Evolutionary conservation across 2,329 filamentous ascomycete species (phyloP).

Genomic region (Phaeosphaeriaceae sp.): DNA sequence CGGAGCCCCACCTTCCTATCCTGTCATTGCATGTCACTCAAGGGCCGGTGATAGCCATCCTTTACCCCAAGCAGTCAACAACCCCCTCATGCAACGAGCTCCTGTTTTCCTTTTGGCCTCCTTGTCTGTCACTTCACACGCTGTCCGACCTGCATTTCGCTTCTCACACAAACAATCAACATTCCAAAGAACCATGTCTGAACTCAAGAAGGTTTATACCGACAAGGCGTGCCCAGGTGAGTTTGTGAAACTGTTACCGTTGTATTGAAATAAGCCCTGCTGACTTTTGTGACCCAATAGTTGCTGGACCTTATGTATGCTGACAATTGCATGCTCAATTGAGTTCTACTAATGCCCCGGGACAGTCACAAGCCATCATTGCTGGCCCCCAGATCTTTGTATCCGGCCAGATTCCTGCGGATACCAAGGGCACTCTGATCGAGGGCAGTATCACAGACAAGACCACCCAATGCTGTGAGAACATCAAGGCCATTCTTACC

Average conservation of each 20-base stretch:
- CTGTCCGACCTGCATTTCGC: not conserved
- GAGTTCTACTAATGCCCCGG: not conserved
- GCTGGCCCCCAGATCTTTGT: constrained; percentile 73
- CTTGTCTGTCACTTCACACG: not conserved
- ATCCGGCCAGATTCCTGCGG: constrained; percentile 78
- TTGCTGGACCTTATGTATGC: constrained; percentile 54
- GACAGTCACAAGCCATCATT: constrained; percentile 65
- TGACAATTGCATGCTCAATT: not conserved
- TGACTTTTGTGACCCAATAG: too few relatives aligned
- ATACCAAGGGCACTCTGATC: constrained; percentile 65
- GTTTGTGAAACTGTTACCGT: too few relatives aligned
- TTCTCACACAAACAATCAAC: constrained; percentile 1
- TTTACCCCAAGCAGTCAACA: constrained; percentile 28
- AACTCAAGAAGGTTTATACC: constrained; percentile 53
- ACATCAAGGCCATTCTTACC: constrained; percentile 81
- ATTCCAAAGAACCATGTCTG: constrained; percentile 47
- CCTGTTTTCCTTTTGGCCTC: not conserved
- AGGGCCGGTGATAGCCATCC: constrained; percentile 29
- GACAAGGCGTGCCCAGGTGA: constrained; percentile 52
- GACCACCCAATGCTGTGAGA: constrained; percentile 75
- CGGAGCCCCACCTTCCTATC: not conserved
- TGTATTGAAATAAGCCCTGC: too few relatives aligned
- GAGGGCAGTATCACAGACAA: constrained; percentile 71
- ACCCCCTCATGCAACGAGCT: constrained; percentile 9
- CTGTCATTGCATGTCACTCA: not conserved